A percentile compares a stretch with the other conserved stretches of the same genome.
Conservation (phyloP, 306 rosid species). For the Cajanus cajan region DNA sequence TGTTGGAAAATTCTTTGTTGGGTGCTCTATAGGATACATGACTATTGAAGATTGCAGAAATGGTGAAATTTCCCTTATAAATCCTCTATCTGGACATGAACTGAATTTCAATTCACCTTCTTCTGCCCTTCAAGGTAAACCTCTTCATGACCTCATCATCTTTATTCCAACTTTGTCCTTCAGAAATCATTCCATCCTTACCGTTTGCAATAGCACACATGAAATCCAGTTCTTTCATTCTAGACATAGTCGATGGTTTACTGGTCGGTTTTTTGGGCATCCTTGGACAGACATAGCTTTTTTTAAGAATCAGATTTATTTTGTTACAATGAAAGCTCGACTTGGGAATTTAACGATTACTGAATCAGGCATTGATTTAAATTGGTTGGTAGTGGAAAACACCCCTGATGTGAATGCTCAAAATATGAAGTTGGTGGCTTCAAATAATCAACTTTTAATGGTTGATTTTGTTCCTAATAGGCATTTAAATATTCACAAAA, state of each 20-base stretch:
- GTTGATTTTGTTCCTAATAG: not conserved
- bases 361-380: not conserved
- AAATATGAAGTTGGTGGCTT: conserved; percentile 5
- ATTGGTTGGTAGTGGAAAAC: not conserved
- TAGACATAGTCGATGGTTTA: not conserved
- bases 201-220: not conserved
- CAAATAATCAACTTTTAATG: not conserved
- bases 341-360: not conserved
- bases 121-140: not conserved
- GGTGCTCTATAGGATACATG: not conserved
- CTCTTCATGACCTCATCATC: not conserved
- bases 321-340: not conserved
- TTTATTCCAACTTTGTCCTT: not conserved
- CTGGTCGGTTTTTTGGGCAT: not conserved
- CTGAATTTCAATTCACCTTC: not conserved
- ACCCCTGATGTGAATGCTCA: not conserved
- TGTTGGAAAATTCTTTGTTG: not conserved
- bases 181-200: not conserved
- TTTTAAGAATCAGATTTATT: not conserved
- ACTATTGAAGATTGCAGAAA: not conserved
- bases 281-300: not conserved
- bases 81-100: not conserved
- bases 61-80: not conserved
- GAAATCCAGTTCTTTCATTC: not conserved
- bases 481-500: not conserved